A percentile compares a stretch with the other conserved stretches of the same genome.
Conservation (phyloP, 345 rosid species). For the Abelmoschus esculentus region DNA sequence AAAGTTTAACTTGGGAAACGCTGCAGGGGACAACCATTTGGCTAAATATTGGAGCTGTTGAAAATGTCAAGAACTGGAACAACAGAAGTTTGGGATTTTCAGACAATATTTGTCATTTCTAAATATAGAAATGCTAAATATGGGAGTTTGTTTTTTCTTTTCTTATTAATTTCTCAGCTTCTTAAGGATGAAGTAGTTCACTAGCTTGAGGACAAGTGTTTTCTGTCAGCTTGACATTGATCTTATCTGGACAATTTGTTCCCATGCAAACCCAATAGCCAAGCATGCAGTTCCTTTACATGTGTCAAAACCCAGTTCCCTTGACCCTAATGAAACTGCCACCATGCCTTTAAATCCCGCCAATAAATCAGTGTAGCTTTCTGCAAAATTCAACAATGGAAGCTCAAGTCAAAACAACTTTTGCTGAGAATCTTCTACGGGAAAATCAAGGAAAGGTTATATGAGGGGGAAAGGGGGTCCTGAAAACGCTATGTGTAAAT, state of each 20-base stretch:
- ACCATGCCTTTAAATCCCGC: not conserved
- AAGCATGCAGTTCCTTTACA: not conserved
- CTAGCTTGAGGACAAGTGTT: conserved; percentile 7
- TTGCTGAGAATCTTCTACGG: not conserved
- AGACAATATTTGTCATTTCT: too few species aligned
- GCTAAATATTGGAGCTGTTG: too few species aligned
- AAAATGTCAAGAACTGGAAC: too few species aligned
- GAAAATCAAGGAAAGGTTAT: conserved; percentile 53
- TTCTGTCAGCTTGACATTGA: conserved; percentile 1
- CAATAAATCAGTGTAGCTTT: not conserved
- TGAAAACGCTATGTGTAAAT: conserved; percentile 43
- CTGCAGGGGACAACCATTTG: too few species aligned
- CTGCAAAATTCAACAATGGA: not conserved
- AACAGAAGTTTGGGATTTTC: too few species aligned
- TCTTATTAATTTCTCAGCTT: not conserved
- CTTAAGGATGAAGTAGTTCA: conserved; percentile 5
- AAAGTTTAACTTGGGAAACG: too few species aligned
- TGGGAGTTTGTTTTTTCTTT: not conserved
- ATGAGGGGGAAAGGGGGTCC: conserved; percentile 72
- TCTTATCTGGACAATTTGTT: not conserved
- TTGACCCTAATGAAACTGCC: not conserved
- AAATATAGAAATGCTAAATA: not conserved
- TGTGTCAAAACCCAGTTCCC: conserved; percentile 5
- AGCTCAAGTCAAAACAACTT: conserved; percentile 2
- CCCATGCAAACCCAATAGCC: conserved; percentile 1